Evolutionary conservation across 2,329 filamentous ascomycete genomes (phyloP), one percentile per base, ranked within the genome.

Genomic region (Aspergillus spinulosporus): DNA sequence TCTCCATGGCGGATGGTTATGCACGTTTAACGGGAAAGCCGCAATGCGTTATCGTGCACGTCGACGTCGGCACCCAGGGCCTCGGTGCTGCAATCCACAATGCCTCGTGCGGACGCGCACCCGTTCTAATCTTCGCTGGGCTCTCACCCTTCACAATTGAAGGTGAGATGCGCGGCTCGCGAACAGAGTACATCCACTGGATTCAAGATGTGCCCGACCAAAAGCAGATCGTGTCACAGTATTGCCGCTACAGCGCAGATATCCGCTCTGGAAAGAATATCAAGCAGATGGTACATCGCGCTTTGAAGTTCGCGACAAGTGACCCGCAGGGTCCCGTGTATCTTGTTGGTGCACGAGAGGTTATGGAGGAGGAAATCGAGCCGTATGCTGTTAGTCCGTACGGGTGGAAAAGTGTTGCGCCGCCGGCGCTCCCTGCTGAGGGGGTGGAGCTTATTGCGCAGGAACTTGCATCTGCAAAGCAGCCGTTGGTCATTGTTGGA

Each of bases 151-250:
- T 86, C 68, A 92, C 89, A 0, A 81, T 87, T 31, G 88, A 92
- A 64, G 89, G 89, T 11, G 89, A 92, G 72, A 84, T 88, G 74
- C 81, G 86, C 0, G 89, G 89, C 6, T 86, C 82, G 12, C 80
- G 89, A 52, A 92, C 88, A 1, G 89, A 93, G 72, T 92, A 89
- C 69, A 92, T 92, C n/a, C 89, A 93, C 71, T 93, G 89, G 88
- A 87, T 92, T 29, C 89, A 93, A 67, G 88, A 93, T 72, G 87
- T 92, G 2, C 89, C 88, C 0, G 88, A 93, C 65, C 89, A 93
- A 71, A 89, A 88, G 70, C 82, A 86, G 66, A 92, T 96, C 58
- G 78, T 96, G 2, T 78, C 84, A 0, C 91, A 95, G 75, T 96
- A 96, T 73, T 96, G 92, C 70, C 83, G 91, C 6, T 96, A 94